Evolutionary conservation across 2,329 filamentous ascomycete species (phyloP).

Genomic region (Hypoxylon sp.): DNA sequence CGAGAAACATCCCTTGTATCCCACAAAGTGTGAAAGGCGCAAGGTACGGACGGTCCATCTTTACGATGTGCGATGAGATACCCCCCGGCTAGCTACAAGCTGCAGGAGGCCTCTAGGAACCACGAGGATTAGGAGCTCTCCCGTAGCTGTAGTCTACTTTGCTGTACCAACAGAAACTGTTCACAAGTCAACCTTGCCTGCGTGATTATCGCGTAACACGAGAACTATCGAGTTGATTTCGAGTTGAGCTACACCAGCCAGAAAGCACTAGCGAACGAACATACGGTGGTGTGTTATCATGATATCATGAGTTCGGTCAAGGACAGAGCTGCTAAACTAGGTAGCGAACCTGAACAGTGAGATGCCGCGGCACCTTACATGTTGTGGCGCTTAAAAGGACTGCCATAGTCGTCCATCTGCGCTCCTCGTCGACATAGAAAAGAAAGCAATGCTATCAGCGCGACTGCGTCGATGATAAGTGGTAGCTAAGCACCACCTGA

Average conservation of each 20-base stretch:
- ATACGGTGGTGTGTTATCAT: neutral
- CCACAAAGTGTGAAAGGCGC: neutral
- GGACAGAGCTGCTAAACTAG: neutral
- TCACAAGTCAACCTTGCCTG: constrained; percentile 3
- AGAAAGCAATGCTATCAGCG: too few species aligned
- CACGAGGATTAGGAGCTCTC: constrained; percentile 1
- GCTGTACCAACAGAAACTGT: constrained; percentile 12
- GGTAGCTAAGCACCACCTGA: too few species aligned
- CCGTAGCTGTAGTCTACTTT: constrained; percentile 10
- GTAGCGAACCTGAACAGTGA: neutral
- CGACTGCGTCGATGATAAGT: too few species aligned
- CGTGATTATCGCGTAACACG: neutral
- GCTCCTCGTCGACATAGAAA: too few species aligned
- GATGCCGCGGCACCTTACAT: neutral
- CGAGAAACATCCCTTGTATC: neutral
- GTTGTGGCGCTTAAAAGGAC: neutral
- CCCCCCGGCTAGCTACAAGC: constrained; percentile 2
- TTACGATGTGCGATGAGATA: constrained; percentile 29
- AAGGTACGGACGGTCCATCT: constrained; percentile 3
- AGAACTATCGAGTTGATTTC: neutral
- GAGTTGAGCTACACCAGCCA: neutral
- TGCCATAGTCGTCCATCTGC: too few species aligned
- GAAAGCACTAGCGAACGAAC: neutral
- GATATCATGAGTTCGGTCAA: neutral
- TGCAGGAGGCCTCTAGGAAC: constrained; percentile 9